Percentiles rank a stretch among this genome's conserved stretches.
Evolutionary conservation across 1,139 yeast species (phyloP).

Genomic region (Dujonia santamariae): DNA sequence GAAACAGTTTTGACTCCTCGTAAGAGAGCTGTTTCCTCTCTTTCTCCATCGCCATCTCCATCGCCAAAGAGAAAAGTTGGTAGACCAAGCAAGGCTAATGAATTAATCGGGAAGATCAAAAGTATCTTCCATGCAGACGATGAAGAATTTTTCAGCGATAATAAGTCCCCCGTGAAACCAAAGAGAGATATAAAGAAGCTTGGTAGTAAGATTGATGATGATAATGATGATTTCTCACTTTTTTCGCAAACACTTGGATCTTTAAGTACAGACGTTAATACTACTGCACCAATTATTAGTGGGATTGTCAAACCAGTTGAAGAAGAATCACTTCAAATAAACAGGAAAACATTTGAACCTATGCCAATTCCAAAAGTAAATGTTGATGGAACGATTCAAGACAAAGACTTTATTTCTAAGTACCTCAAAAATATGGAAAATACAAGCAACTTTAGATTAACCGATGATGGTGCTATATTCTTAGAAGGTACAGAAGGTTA

Average conservation of each 20-base stretch:
- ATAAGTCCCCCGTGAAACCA: conserved; percentile 8
- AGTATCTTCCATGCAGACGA: conserved; percentile 36
- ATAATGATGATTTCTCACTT: conserved; percentile 1
- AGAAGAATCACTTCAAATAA: conserved; percentile 7
- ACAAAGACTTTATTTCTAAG: conserved; percentile 26
- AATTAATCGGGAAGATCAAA: conserved; percentile 29
- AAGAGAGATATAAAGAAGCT: conserved; percentile 1
- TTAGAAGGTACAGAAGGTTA: conserved; percentile 87
- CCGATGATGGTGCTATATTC: conserved; percentile 60
- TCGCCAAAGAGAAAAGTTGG: conserved; percentile 20
- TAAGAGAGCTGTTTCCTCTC: too few species aligned
- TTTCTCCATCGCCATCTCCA: conserved; percentile 3
- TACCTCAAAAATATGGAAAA: conserved; percentile 27
- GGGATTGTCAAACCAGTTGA: conserved; percentile 21
- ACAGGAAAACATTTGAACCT: conserved; percentile 22
- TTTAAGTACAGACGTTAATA: conserved; percentile 3
- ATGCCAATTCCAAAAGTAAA: conserved; percentile 37
- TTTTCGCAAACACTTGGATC: conserved; percentile 7
- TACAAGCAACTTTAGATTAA: conserved; percentile 27
- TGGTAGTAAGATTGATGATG: conserved; percentile 4
- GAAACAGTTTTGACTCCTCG: too few species aligned
- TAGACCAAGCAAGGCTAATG: conserved; percentile 34
- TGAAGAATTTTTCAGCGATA: conserved; percentile 21
- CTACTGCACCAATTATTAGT: conserved; percentile 24
- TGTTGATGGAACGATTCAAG: conserved; percentile 27